phyloP scores from a whole-genome alignment of 108 stramenopile genomes.

The Cyclotella atomus region DNA sequence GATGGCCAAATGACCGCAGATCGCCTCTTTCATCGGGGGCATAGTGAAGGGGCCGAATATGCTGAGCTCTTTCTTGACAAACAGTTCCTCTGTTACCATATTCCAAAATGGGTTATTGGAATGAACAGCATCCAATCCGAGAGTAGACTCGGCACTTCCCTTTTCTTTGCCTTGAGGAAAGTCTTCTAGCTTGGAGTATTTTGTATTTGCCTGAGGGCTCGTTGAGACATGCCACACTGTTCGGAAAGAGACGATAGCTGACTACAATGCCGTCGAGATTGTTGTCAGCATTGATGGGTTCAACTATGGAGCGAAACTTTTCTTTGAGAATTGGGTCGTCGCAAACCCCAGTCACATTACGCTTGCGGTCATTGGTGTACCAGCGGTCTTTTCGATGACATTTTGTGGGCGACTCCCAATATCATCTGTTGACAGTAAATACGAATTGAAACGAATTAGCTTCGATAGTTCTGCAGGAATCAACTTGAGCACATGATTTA shows the following conservation, averaged over 20 bases:
- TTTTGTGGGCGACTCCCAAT: conserved; percentile 34
- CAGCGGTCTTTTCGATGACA: not conserved
- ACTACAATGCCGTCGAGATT: conserved; percentile 37
- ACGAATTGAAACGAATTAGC: not conserved
- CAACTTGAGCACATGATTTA: not conserved
- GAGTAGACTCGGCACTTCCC: conserved; percentile 7
- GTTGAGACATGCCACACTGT: conserved; percentile 36
- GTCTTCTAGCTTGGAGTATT: conserved; percentile 10
- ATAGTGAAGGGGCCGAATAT: conserved; percentile 37
- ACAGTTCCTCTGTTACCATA: conserved; percentile 25
- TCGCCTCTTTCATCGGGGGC: conserved; percentile 16
- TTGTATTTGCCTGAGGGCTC: conserved; percentile 21
- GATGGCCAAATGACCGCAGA: conserved; percentile 40
- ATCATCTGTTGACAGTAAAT: not conserved
- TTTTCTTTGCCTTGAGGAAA: conserved; percentile 31
- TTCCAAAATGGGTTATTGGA: conserved; percentile 31
- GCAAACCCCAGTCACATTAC: conserved; percentile 44
- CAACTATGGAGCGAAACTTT: conserved; percentile 25
- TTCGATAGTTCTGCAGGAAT: not conserved
- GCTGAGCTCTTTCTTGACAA: conserved; percentile 35
- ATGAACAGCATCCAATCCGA: conserved; percentile 27
- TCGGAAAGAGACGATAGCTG: conserved; percentile 43
- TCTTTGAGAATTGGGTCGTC: conserved; percentile 14
- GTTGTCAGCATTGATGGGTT: conserved; percentile 30
- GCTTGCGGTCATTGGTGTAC: conserved; percentile 8